Base-by-base conservation (phyloP, 805 yeast species). In the Isabelozyma rhagii region DNA sequence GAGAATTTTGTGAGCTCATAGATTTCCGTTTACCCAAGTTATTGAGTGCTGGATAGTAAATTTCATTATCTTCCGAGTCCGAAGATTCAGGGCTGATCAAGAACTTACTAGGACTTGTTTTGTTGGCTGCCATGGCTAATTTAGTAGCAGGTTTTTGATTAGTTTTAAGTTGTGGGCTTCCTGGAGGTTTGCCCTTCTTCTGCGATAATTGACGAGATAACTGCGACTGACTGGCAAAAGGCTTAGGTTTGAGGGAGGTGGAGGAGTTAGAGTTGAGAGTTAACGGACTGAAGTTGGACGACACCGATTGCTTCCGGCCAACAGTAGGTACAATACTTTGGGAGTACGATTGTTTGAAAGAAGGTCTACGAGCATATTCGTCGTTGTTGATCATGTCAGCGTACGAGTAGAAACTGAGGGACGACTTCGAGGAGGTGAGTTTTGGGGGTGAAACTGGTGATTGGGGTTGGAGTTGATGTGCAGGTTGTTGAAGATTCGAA, bases 301-400 rank as follows among this genome's bases (percentile, higher is more conserved):
- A 43, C 9, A 43, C 45, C 27, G 34, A 21, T 43, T 43, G 45
- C 28, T 43, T 43, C 13, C 45, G 25, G 13, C 39, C 45, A 28
- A 31, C 28, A 8, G 69, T 58, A 9, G 74, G 73, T 10, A 67
- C 58, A 31, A 65, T 57, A 38, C 71, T 67, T 53, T 72, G 69
- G 46, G 68, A 60, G 55, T 63, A 62, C 34, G 71, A 66, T 43
- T 71, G 73, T 50, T 74, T 74, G 55, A 75, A 66, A 27, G 71
- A 77, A 7, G 91, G 91, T 66, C 90, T 78, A 65, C 87, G 79
- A 47, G 81, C 75, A 46, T 66, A 74, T 58, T 84, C 87, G 64
- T 86, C 93, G 57, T 81, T 83, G 54, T 75, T 80, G 52, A 87
- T 77, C 80, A 89, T 79, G 58, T 89, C 96, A 3, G 93, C 96